phyloP scores from a whole-genome alignment of 495 filamentous ascomycete species.

The Neurospora hispaniola region DNA sequence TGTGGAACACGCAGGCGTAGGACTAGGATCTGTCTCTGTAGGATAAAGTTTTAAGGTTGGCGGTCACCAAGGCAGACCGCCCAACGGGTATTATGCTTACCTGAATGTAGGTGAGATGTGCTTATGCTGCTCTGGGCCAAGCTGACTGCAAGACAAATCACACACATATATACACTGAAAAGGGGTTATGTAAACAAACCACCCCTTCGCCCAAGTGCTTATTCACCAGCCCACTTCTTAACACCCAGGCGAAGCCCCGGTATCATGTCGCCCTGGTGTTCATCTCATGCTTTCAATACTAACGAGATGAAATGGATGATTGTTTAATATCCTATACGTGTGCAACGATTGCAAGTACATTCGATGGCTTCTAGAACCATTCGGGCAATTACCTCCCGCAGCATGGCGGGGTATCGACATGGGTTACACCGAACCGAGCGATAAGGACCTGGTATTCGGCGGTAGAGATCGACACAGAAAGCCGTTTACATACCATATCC shows the following conservation, averaged over 20 bases:
- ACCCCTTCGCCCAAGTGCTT: not conserved
- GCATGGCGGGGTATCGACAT: not conserved
- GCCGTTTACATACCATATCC: not conserved
- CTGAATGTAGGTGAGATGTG: not conserved
- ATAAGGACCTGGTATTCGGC: not conserved
- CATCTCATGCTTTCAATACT: not conserved
- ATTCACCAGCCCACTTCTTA: not conserved
- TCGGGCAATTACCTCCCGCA: not conserved
- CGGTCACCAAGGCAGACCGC: not conserved
- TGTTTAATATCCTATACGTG: not conserved
- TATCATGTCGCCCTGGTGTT: not conserved
- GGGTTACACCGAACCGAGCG: not conserved
- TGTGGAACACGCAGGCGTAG: not conserved
- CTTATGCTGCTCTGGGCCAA: not conserved
- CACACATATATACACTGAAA: not conserved
- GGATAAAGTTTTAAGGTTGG: not conserved
- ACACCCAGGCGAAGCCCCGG: not conserved
- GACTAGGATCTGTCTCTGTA: not conserved
- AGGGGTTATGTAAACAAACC: not conserved
- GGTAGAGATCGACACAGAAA: not conserved
- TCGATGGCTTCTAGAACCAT: not conserved
- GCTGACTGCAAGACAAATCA: not conserved
- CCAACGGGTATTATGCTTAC: not conserved
- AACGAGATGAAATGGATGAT: not conserved
- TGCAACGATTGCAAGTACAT: not conserved